Evolutionary conservation across 1,284 basidiomycete species (phyloP), one percentile per base, ranked within the genome.

Genomic region (Phellopilus nigrolimitatus): DNA sequence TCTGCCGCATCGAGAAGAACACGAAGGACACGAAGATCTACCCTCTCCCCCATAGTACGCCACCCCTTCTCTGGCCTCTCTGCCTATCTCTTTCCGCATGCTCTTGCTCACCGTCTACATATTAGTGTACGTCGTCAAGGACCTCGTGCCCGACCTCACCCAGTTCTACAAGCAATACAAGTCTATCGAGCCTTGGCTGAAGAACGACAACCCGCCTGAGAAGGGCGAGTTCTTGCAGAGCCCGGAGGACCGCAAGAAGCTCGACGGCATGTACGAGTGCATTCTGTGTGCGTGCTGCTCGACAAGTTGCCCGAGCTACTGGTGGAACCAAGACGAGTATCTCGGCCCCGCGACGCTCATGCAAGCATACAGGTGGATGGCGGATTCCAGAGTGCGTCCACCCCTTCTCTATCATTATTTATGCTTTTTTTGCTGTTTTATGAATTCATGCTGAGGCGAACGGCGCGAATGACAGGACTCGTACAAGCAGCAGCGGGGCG

Each of bases 301-400:
- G 40, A 98, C 95, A 0, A 92, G 88, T 46, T 98, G 95, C 79
- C 93, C 92, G 3, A 83, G 79, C 53, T 97, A 98, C 74, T 98
- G 95, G 95, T 98, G 95, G 95, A 98, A 98, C 75, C 91, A 95
- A 74, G 94, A 99, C 67, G 88, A 94, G 70, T 99, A 98, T 72
- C 86, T 98, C 44, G 95, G 95, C 43, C 95, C 95, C 4, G 95
- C 95, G 7, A 94, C 94, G 0, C 76, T 98, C 61, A 95, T 97
- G 93, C 88, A 91, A 64, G 89, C 91, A 0, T 94, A 94, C 71
- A 79, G 95, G 62, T 99, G 95, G 95, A 97, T 99, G 68, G 94
- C 95, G 8, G 95, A 99, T 70, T 97, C 93, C 55, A 76, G 95
- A 61, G 88, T 89, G 62, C 44, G 82, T 75, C 10, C 36, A 33